A percentile compares a stretch with the other conserved stretches of the same genome.
Conservation (phyloP, 257 asterid species). For the Thymus mandschuricus region DNA sequence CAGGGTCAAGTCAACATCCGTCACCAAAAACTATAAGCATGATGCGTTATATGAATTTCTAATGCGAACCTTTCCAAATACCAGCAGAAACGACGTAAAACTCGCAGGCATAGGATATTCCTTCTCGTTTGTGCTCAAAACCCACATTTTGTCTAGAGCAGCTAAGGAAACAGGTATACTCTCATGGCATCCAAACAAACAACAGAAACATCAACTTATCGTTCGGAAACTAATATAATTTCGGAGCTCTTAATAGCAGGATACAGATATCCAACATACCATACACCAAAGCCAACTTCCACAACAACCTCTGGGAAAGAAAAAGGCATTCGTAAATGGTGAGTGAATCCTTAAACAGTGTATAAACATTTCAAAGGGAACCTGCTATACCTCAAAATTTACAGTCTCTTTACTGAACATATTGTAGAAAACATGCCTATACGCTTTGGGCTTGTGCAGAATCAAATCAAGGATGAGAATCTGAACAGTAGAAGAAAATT, state of each 20-base stretch:
- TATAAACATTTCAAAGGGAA: not conserved
- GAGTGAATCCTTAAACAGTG: conserved; percentile 16
- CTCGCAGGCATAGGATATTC: conserved; percentile 40
- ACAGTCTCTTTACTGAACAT: conserved; percentile 46
- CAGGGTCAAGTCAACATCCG: conserved; percentile 9
- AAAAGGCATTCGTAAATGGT: not conserved
- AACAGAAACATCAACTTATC: conserved; percentile 1
- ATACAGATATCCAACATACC: conserved; percentile 79
- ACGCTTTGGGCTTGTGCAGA: conserved; percentile 86
- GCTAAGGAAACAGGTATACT: conserved; percentile 49
- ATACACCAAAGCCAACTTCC: conserved; percentile 55
- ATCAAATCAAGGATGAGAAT: conserved; percentile 84
- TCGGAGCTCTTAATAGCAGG: conserved; percentile 36
- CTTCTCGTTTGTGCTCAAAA: conserved; percentile 43
- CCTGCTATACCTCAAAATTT: conserved; percentile 50
- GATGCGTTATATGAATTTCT: not conserved
- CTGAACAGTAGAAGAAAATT: conserved; percentile 34
- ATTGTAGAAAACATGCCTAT: conserved; percentile 81
- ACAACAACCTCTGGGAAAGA: conserved; percentile 61
- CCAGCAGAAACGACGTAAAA: conserved; percentile 44
- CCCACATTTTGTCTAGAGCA: conserved; percentile 59
- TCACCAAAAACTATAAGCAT: not conserved
- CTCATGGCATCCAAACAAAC: conserved; percentile 18
- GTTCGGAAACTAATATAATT: not conserved
- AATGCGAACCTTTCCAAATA: conserved; percentile 55